Evolutionary conservation across 2,329 filamentous ascomycete species (phyloP).

Genomic region (Trichothecium roseum): DNA sequence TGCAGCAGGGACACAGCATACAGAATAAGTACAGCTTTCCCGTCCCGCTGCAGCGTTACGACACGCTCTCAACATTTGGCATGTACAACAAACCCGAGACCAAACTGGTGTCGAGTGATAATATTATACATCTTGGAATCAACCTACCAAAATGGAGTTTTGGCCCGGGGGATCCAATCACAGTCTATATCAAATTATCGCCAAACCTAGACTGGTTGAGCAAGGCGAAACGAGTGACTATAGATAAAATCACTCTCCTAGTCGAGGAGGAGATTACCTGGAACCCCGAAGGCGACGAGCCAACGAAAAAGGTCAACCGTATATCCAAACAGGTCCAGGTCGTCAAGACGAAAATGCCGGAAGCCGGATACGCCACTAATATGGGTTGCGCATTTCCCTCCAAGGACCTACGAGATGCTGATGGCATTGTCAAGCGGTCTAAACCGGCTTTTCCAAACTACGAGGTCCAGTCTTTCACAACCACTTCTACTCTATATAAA

Average conservation of each 20-base stretch:
- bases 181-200: conserved; percentile 87
- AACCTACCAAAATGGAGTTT: conserved; percentile 94
- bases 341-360: conserved; percentile 76
- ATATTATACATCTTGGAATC: conserved; percentile 83
- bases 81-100: conserved; percentile 98
- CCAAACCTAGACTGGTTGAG: conserved; percentile 86
- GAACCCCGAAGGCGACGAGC: conserved; percentile 94
- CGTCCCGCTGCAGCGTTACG: conserved; percentile 84
- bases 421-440: conserved; percentile 77
- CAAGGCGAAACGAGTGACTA: conserved; percentile 85
- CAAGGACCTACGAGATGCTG: conserved; percentile 75
- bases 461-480: conserved; percentile 83
- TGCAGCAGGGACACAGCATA: conserved; percentile 79
- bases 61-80: conserved; percentile 94
- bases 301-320: conserved; percentile 78
- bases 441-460: conserved; percentile 86
- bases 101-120: conserved; percentile 76
- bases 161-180: conserved; percentile 87
- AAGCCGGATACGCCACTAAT: conserved; percentile 87
- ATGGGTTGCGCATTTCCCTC: conserved; percentile 83
- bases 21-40: conserved; percentile 89
- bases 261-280: conserved; percentile 99
- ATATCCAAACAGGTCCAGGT: conserved; percentile 74
- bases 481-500: conserved; percentile 88
- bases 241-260: conserved; percentile 84